Evolutionary conservation across 495 filamentous ascomycete genomes (phyloP).

Genomic region (Annulohypoxylon moriforme): DNA sequence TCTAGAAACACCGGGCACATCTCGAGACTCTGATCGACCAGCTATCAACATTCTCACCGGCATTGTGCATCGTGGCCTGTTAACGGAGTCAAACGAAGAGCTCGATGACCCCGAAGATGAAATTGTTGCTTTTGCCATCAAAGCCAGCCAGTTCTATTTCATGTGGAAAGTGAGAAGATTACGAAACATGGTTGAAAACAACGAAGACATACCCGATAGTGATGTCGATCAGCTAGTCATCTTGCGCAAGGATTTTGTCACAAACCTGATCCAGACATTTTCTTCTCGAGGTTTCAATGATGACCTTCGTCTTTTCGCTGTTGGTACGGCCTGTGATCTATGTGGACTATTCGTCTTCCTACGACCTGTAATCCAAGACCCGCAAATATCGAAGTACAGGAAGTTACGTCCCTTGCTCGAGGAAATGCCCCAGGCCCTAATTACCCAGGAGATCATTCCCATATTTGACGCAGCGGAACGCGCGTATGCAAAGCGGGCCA

Average conservation of each 20-base stretch:
- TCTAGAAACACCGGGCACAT: slow-evolving; percentile 71
- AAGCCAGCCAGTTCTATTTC: slow-evolving; percentile 84
- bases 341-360: slow-evolving; percentile 82
- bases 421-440: slow-evolving; percentile 67
- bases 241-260: slow-evolving; percentile 66
- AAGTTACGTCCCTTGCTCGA: slow-evolving; percentile 71
- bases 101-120: slow-evolving; percentile 78
- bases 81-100: slow-evolving; percentile 70
- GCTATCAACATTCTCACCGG: slow-evolving; percentile 77
- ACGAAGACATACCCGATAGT: slow-evolving; percentile 57
- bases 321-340: slow-evolving; percentile 80
- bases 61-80: slow-evolving; percentile 72
- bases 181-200: slow-evolving; percentile 52
- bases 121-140: slow-evolving; percentile 76
- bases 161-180: slow-evolving; percentile 85
- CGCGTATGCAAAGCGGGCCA: slow-evolving; percentile 74
- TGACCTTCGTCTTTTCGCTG: slow-evolving; percentile 78
- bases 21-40: slow-evolving; percentile 55
- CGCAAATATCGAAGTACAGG: slow-evolving; percentile 54
- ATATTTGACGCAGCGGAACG: slow-evolving; percentile 82
- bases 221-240: slow-evolving; percentile 69
- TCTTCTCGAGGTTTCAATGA: slow-evolving; percentile 73
- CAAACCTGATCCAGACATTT: slow-evolving; percentile 73
- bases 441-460: slow-evolving; percentile 70
- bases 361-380: slow-evolving; percentile 55